Percentiles rank a stretch among this genome's conserved stretches.
Conservation (phyloP, 495 filamentous ascomycete genomes). For the Podospora australis region DNA sequence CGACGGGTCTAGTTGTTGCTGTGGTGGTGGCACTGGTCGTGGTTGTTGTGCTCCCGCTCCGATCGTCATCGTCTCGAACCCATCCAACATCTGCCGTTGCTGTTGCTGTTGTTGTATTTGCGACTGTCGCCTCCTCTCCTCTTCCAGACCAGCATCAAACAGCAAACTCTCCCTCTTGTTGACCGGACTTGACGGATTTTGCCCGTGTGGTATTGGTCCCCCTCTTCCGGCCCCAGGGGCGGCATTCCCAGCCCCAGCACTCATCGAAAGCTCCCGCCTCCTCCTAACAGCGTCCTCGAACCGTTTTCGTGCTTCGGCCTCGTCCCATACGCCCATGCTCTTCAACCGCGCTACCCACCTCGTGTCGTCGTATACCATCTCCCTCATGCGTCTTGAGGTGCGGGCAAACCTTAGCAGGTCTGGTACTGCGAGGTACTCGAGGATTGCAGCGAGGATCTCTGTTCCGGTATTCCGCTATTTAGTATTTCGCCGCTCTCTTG, state of each 20-base stretch:
- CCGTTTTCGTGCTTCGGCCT: conserved; percentile 71
- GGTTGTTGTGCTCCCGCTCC: conserved; percentile 4
- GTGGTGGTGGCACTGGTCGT: no score
- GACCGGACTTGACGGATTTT: conserved; percentile 8
- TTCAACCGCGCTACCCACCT: conserved; percentile 83
- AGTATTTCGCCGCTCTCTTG: no score
- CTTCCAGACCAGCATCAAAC: conserved; percentile 61
- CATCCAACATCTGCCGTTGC: conserved; percentile 35
- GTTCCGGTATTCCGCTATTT: not conserved
- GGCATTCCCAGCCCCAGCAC: conserved; percentile 16
- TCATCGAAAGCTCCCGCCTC: conserved; percentile 49
- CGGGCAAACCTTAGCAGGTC: conserved; percentile 84
- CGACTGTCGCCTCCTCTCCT: conserved; percentile 40
- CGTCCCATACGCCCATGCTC: conserved; percentile 88
- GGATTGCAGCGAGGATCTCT: conserved; percentile 85
- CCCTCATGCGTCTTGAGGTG: conserved; percentile 79
- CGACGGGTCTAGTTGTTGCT: conserved; percentile 17
- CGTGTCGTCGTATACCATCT: conserved; percentile 99
- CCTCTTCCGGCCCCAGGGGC: conserved; percentile 1
- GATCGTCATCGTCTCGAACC: conserved; percentile 61
- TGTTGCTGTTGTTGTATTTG: conserved; percentile 6
- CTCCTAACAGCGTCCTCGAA: conserved; percentile 68
- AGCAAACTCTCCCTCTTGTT: conserved; percentile 45
- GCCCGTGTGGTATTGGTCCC: not conserved
- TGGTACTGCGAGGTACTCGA: conserved; percentile 79